These are phyloP conservation scores for Globisporangium okanoganense DNA, from an alignment of 352 stramenopile species.

Conservation along the genomic window DNA sequence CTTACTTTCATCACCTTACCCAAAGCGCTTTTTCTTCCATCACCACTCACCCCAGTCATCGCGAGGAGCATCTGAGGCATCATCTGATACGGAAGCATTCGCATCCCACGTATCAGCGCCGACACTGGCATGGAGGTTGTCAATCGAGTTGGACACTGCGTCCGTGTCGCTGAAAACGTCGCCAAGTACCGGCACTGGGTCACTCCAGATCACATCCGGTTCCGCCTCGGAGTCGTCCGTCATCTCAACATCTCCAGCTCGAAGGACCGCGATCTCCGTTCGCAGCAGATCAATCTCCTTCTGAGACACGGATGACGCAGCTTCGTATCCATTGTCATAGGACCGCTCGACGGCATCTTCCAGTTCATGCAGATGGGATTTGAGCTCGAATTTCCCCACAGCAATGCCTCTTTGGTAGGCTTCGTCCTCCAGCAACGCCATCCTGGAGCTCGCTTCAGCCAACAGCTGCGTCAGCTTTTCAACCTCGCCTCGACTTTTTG, in stretches of 20 bases:
- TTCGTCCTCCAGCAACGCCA: background rate
- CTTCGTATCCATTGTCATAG: slow-evolving; percentile 4
- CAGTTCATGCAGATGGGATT: slow-evolving; percentile 3
- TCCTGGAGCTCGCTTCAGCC: background rate
- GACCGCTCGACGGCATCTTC: background rate
- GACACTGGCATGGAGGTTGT: slow-evolving; percentile 7
- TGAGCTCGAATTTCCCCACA: slow-evolving; percentile 6
- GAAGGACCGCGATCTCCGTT: slow-evolving; percentile 19
- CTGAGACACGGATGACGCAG: slow-evolving; percentile 1
- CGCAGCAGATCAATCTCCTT: slow-evolving; percentile 27
- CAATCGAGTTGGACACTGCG: slow-evolving; percentile 13
- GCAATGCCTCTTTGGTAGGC: slow-evolving; percentile 5
- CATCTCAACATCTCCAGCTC: slow-evolving; percentile 3
- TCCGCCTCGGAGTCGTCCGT: slow-evolving; percentile 10
- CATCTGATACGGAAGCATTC: slow-evolving; percentile 7
- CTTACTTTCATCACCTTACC: background rate
- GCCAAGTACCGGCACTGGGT: slow-evolving; percentile 15
- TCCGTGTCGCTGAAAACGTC: slow-evolving; percentile 16
- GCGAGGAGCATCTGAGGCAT: slow-evolving; percentile 7
- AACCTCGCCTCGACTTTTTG: background rate
- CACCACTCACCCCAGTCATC: slow-evolving; percentile 20
- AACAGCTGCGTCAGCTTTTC: background rate
- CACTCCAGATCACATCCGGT: slow-evolving; percentile 15
- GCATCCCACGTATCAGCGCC: slow-evolving; percentile 1
- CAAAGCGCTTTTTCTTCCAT: background rate